phyloP scores from a whole-genome alignment of 2,329 filamentous ascomycete genomes.

The Simplicillium sp. region DNA sequence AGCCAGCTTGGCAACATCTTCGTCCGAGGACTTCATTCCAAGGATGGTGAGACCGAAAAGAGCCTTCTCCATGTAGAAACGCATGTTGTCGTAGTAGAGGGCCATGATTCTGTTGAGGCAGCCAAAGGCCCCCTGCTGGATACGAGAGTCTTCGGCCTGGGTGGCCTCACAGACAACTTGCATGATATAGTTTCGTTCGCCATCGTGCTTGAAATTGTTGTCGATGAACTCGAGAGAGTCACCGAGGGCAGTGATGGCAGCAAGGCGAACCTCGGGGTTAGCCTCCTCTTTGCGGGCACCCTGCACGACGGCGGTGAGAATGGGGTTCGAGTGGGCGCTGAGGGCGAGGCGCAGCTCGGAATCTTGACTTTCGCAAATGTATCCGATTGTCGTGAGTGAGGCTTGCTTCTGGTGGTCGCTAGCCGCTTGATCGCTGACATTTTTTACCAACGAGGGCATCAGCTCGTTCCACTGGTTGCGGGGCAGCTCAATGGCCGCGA shows the following conservation, averaged over 20 bases:
- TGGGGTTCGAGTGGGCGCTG: slow-evolving; percentile 86
- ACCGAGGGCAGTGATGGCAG: slow-evolving; percentile 86
- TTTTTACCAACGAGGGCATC: slow-evolving; percentile 81
- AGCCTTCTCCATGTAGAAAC: slow-evolving; percentile 99
- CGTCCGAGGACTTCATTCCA: slow-evolving; percentile 96
- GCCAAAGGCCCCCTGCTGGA: slow-evolving; percentile 93
- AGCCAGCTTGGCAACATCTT: slow-evolving; percentile 95
- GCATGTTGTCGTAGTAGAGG: slow-evolving; percentile 99
- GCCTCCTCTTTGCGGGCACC: slow-evolving; percentile 94
- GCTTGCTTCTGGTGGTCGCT: slow-evolving; percentile 81
- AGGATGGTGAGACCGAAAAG: slow-evolving; percentile 94
- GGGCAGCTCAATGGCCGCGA: slow-evolving; percentile 90
- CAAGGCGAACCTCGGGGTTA: slow-evolving; percentile 81
- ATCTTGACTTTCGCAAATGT: slow-evolving; percentile 95
- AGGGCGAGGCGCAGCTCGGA: slow-evolving; percentile 72
- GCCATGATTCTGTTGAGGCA: slow-evolving; percentile 98
- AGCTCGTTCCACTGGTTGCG: slow-evolving; percentile 89
- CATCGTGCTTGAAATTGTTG: slow-evolving; percentile 98
- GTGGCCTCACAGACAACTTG: slow-evolving; percentile 99
- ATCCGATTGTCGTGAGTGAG: slow-evolving; percentile 92
- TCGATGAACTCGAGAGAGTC: slow-evolving; percentile 97
- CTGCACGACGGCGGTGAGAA: slow-evolving; percentile 94
- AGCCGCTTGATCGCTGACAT: slow-evolving; percentile 69
- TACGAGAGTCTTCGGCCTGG: slow-evolving; percentile 80
- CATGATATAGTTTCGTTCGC: slow-evolving; percentile 99